Evolutionary conservation across 805 yeast species (phyloP).

Genomic region (Candida nonsorbophila): DNA sequence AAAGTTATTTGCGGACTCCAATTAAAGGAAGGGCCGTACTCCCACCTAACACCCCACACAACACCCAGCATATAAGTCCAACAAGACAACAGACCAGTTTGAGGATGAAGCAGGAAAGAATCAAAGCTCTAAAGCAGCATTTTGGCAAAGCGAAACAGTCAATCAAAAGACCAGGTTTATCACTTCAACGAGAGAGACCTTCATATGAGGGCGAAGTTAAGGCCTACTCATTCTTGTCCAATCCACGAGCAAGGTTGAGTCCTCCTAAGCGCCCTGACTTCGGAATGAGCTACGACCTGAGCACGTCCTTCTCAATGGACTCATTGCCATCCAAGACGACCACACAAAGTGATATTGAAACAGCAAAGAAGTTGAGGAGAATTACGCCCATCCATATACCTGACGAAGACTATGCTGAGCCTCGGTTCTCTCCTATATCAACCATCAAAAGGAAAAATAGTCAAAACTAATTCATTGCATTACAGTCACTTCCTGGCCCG

Average conservation of each 20-base stretch:
- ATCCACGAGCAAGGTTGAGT: conserved; percentile 3
- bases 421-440: conserved; percentile 25
- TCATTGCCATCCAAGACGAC: no score
- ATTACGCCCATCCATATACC: conserved; percentile 36
- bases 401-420: conserved; percentile 17
- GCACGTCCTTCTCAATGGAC: no score
- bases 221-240: conserved; percentile 3
- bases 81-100: conserved; percentile 33
- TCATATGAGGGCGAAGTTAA: conserved; percentile 2
- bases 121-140: conserved; percentile 29
- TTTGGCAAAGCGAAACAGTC: conserved; percentile 24
- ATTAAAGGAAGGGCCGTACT: conserved; percentile 18
- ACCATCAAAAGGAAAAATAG: conserved; percentile 20
- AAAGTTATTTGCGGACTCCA: conserved; percentile 30
- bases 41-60: conserved; percentile 16
- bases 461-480: no score
- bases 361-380: conserved; percentile 27
- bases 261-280: conserved; percentile 11
- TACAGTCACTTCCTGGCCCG: no score
- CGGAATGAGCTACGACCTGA: background rate
- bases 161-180: conserved; percentile 6
- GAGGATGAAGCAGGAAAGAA: conserved; percentile 24
- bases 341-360: conserved; percentile 14
- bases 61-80: conserved; percentile 22
- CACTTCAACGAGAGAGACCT: background rate